Conservation (phyloP, 208 protist genomes). For the Trypanosoma lewisi region DNA sequence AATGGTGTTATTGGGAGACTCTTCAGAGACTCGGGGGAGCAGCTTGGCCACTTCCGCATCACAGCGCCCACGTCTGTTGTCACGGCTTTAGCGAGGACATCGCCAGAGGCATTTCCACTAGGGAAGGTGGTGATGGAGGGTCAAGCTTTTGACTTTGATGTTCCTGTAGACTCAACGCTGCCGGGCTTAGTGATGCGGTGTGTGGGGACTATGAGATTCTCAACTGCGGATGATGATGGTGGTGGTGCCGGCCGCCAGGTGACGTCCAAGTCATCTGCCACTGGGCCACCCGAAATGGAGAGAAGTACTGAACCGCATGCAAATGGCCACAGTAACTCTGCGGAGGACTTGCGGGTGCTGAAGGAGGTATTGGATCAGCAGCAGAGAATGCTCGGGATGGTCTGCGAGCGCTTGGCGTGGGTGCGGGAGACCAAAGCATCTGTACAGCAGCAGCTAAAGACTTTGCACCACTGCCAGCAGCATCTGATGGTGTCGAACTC, state of each 20-base stretch:
- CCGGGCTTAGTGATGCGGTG: neutral
- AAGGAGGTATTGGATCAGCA: slow-evolving; percentile 13
- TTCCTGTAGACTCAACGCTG: neutral
- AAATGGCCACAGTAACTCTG: neutral
- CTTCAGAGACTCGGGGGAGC: neutral
- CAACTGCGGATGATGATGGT: neutral
- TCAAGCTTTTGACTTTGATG: neutral
- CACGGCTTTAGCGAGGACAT: neutral
- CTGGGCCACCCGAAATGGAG: neutral
- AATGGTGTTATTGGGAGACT: neutral
- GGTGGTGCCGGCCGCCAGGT: too few relatives aligned
- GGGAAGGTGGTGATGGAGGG: neutral
- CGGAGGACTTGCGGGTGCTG: slow-evolving; percentile 16
- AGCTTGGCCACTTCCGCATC: slow-evolving; percentile 5
- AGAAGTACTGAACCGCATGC: neutral
- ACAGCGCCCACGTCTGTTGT: neutral
- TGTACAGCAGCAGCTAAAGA: slow-evolving; percentile 1
- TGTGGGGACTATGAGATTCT: neutral
- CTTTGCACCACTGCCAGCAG: neutral
- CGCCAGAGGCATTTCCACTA: neutral
- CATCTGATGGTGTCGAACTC: neutral
- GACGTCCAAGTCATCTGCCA: too few relatives aligned
- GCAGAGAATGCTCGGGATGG: neutral
- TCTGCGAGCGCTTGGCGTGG: slow-evolving; percentile 2
- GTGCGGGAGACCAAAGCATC: slow-evolving; percentile 11